Percentiles rank a stretch among this genome's conserved stretches.
Conservation (phyloP, 75 land plant genomes). For the Ceratopteris richardii region DNA sequence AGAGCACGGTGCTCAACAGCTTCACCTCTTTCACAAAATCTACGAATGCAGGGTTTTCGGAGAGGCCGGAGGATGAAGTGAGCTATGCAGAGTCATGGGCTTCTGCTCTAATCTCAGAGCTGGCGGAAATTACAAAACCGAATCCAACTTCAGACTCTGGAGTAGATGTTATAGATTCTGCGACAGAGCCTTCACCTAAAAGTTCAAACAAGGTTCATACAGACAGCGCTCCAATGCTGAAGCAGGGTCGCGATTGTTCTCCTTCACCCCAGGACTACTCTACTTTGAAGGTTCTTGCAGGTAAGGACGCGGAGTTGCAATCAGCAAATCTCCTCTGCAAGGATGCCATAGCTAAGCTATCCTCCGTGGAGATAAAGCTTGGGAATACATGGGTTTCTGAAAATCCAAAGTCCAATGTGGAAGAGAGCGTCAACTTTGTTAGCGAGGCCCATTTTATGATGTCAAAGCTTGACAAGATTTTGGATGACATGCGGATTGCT, state of each 20-base stretch:
- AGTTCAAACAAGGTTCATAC: too few species aligned
- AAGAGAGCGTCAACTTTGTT: neutral
- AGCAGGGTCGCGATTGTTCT: neutral
- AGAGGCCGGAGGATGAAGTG: slow-evolving; percentile 1
- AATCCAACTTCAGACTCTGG: neutral
- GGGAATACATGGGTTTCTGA: neutral
- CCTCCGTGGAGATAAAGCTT: neutral
- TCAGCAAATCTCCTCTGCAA: neutral
- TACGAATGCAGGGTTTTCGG: too few species aligned
- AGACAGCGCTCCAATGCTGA: neutral
- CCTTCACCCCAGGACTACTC: neutral
- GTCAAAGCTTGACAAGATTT: neutral
- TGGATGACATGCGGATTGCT: neutral
- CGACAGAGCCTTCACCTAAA: neutral
- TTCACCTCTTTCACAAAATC: neutral
- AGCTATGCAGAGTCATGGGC: slow-evolving; percentile 20
- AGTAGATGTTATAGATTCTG: neutral
- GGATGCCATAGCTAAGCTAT: slow-evolving; percentile 4
- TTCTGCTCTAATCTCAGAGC: slow-evolving; percentile 19
- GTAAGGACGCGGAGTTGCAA: slow-evolving; percentile 1
- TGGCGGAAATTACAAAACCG: neutral
- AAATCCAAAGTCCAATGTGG: neutral
- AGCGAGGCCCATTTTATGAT: neutral
- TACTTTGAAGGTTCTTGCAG: neutral
- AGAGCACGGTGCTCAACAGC: neutral